phyloP scores from a whole-genome alignment of 169 alveolate genomes.

The Eimeria sp. region DNA sequence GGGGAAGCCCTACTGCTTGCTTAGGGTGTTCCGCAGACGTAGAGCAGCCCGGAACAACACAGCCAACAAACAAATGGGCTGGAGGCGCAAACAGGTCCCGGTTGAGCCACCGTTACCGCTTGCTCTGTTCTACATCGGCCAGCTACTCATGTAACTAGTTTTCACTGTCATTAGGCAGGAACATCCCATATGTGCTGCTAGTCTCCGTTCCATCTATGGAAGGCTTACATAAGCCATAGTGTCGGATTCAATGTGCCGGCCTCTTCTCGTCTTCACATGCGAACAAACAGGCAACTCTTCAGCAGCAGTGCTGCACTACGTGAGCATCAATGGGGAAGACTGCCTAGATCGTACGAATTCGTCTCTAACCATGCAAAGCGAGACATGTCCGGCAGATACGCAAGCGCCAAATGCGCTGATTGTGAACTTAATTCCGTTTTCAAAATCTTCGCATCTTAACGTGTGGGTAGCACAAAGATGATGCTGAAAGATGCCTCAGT shows the following conservation, averaged over 20 bases:
- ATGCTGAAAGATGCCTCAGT: no score
- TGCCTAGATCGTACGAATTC: no score
- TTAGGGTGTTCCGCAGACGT: not conserved
- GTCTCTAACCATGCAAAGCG: not conserved
- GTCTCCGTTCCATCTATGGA: not conserved
- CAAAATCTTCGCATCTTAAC: not conserved
- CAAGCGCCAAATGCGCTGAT: not conserved
- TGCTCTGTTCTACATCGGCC: not conserved
- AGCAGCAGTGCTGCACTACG: not conserved
- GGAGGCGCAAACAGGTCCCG: not conserved
- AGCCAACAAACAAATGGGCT: not conserved
- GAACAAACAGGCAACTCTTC: not conserved
- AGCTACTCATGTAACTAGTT: not conserved
- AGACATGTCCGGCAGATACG: not conserved
- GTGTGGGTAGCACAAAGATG: no score
- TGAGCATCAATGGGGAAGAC: no score
- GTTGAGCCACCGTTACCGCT: not conserved
- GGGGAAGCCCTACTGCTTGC: not conserved
- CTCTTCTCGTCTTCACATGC: not conserved
- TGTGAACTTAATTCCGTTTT: not conserved
- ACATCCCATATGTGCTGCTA: not conserved
- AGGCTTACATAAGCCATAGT: not conserved
- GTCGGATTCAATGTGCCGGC: not conserved
- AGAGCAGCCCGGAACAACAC: not conserved
- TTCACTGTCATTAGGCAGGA: not conserved